A percentile compares a stretch with the other conserved stretches of the same genome.
Evolutionary conservation across 208 protist genomes (phyloP).

Genomic region (Leishmania major): DNA sequence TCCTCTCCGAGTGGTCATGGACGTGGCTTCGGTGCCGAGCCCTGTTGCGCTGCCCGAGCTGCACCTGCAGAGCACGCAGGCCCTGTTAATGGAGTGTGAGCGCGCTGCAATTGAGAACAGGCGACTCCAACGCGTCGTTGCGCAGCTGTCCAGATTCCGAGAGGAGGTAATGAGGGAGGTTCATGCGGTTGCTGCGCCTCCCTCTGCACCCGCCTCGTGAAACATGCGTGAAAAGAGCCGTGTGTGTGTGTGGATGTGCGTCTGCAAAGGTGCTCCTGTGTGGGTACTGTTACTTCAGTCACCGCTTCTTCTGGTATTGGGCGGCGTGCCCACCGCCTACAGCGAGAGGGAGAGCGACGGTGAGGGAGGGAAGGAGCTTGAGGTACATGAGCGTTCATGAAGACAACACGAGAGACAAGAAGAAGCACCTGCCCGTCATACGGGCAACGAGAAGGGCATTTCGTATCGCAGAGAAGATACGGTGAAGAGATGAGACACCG

Average conservation of each 20-base stretch:
- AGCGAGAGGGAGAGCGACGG: not conserved
- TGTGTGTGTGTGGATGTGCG: not conserved
- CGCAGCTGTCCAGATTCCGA: conserved; percentile 30
- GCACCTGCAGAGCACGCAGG: not conserved
- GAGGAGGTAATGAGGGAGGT: conserved; percentile 28
- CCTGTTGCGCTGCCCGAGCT: not conserved
- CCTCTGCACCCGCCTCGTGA: not conserved
- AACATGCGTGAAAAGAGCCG: not conserved
- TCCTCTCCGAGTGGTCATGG: not conserved
- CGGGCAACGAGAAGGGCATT: not conserved
- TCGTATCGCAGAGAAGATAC: not conserved
- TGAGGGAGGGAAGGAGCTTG: not conserved
- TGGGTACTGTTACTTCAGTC: not conserved
- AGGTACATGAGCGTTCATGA: not conserved
- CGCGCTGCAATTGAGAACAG: conserved; percentile 21
- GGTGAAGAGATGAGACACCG: not conserved
- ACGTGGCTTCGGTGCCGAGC: not conserved
- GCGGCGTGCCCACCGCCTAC: not conserved
- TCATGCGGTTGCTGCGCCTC: not conserved
- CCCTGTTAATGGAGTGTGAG: conserved; percentile 4
- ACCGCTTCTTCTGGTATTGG: not conserved
- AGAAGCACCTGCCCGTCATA: not conserved
- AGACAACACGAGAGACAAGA: not conserved
- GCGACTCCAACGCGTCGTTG: conserved; percentile 9
- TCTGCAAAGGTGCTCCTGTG: not conserved